Conservation (phyloP, 2,329 filamentous ascomycete species). For the Fusarium sp. region DNA sequence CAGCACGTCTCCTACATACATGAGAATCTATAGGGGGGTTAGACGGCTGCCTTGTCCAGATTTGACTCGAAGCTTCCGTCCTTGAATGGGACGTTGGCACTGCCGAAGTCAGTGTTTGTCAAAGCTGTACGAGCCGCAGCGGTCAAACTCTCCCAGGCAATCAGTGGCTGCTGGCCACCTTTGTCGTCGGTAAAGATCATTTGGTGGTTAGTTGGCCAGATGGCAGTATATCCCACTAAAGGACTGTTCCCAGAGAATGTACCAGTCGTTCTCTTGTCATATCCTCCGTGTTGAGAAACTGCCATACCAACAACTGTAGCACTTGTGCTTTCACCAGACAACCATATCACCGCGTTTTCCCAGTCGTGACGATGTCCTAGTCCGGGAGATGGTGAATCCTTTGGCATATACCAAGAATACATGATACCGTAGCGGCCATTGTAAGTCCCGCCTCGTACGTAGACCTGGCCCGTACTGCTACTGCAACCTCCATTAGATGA, state of each 20-base stretch:
- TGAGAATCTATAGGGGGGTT: not conserved
- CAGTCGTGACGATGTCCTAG: slow-evolving; percentile 45
- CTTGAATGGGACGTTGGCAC: slow-evolving; percentile 55
- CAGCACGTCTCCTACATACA: not conserved
- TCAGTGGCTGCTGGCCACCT: slow-evolving; percentile 54
- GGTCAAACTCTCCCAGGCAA: slow-evolving; percentile 56
- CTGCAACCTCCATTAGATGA: slow-evolving; percentile 45
- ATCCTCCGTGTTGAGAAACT: slow-evolving; percentile 51
- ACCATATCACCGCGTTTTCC: slow-evolving; percentile 42
- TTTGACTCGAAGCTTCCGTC: slow-evolving; percentile 41
- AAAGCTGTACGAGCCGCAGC: slow-evolving; percentile 50
- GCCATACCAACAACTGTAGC: slow-evolving; percentile 46
- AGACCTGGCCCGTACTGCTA: slow-evolving; percentile 50
- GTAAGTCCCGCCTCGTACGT: slow-evolving; percentile 47
- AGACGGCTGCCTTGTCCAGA: slow-evolving; percentile 32
- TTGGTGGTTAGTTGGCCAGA: slow-evolving; percentile 48
- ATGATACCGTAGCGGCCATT: slow-evolving; percentile 51
- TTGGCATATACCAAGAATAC: slow-evolving; percentile 59
- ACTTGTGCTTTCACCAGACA: slow-evolving; percentile 38
- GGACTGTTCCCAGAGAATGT: slow-evolving; percentile 42
- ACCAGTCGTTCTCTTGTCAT: slow-evolving; percentile 40
- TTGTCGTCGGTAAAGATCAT: slow-evolving; percentile 47
- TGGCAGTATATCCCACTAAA: slow-evolving; percentile 47
- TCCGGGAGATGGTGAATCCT: slow-evolving; percentile 47
- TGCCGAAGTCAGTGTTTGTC: slow-evolving; percentile 52